Evolutionary conservation across 1,284 basidiomycete species (phyloP).

Genomic region (Fomitopsis betulina): DNA sequence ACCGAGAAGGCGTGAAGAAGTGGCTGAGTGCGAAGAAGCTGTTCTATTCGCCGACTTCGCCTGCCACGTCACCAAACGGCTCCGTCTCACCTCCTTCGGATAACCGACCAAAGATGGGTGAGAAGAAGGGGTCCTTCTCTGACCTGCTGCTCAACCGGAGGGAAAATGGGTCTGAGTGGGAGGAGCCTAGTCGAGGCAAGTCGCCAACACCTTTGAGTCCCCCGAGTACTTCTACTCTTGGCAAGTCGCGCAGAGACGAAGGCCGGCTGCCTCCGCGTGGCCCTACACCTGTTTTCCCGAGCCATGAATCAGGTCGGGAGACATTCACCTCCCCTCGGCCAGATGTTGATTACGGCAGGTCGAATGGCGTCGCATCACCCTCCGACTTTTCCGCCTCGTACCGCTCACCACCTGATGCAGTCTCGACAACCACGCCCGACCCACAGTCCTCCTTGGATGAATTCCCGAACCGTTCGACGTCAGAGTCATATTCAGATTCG

Average conservation of each 20-base stretch:
- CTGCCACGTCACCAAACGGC: slow-evolving; percentile 34
- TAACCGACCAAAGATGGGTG: slow-evolving; percentile 23
- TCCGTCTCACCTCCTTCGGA: slow-evolving; percentile 28
- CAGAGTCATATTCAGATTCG: slow-evolving; percentile 41
- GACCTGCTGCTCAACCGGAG: slow-evolving; percentile 54
- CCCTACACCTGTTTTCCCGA: slow-evolving; percentile 4
- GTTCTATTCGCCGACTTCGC: slow-evolving; percentile 38
- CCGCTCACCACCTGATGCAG: slow-evolving; percentile 52
- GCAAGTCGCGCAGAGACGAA: slow-evolving; percentile 12
- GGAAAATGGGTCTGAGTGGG: slow-evolving; percentile 60
- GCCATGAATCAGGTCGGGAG: slow-evolving; percentile 9
- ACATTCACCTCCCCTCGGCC: slow-evolving; percentile 13
- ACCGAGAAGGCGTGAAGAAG: slow-evolving; percentile 68
- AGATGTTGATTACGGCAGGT: slow-evolving; percentile 14
- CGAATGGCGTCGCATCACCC: slow-evolving; percentile 18
- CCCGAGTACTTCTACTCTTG: slow-evolving; percentile 34
- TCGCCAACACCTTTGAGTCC: slow-evolving; percentile 42
- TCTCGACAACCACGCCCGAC: slow-evolving; percentile 67
- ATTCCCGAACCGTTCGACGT: slow-evolving; percentile 46
- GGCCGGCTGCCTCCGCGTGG: slow-evolving; percentile 3
- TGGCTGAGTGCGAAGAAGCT: slow-evolving; percentile 65
- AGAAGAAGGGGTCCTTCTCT: slow-evolving; percentile 60
- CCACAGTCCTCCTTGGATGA: slow-evolving; percentile 63
- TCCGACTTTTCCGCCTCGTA: slow-evolving; percentile 27
- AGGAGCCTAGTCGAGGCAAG: slow-evolving; percentile 47